Base-by-base conservation (phyloP, 108 stramenopile species). In the Skeletonema marinoi region DNA sequence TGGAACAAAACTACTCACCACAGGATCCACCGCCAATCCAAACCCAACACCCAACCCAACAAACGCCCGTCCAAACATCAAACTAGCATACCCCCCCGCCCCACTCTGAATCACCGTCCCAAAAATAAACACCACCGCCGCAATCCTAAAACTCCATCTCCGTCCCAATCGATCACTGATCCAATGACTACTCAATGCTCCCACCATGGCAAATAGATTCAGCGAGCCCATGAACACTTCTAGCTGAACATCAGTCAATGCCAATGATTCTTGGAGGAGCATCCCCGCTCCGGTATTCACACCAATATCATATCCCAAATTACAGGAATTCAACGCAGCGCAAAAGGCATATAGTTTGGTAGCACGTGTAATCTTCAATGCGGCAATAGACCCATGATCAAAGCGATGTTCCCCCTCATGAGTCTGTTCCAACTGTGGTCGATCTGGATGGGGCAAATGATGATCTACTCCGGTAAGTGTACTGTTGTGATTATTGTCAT, bases 1-100 rank as follows among this genome's bases (percentile, higher is more conserved):
- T 25, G 8, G 1, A 9, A 44, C 13, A 44, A 12, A 44, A 6
- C 13, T 3, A 46, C 44, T 46, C 44, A 46, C 44, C 44, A 96
- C 73, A 3, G 95, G 95, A 68, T 93, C 92, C 30, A 94, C 80
- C 36, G 92, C 92, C 38, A 96, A 70, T 16, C 93, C 93, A 73
- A 93, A 85, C 16, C 96, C 96, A 58, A 95, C 90, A 36, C 92
- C 96, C 31, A 92, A 73, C 6, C 96, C 96, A 11, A 92, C 85
- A 75, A 95, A 87, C 6, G 86, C 70, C 38, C 96, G 83, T 8
- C 92, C 92, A 21, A 92, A n/a, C 93, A 96, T 95, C 21, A 96
- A 70, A 4, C 61, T 33, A 7, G 77, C 65, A 78, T 79, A 96
- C 4, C 58, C 60, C 1, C 58, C 59, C 9, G 92, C 84, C 6